Base-by-base conservation (phyloP, 169 alveolate genomes). In the Plasmodium adleri region DNA sequence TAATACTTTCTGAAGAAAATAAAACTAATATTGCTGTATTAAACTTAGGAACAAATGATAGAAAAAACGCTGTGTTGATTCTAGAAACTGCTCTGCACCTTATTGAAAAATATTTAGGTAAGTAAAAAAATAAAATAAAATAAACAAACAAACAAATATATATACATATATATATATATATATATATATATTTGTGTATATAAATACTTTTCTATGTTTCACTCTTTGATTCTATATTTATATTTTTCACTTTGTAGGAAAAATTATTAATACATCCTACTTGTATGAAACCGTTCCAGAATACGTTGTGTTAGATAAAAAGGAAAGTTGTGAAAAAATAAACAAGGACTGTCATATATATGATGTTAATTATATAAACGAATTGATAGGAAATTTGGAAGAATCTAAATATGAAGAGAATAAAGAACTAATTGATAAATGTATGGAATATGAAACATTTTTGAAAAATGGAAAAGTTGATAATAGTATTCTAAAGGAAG, bases 281-380 rank as follows among this genome's bases (percentile, higher is more conserved):
- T 20, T 76, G 17, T 76, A 76, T 60, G 89, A 76, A 66, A 76
- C 89, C 13, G 62, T 64, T 2, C 89, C 89, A 52, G 89, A 76
- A 20, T 76, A 76, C 49, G 7, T 76, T 22, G 76, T 66, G 10
- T 63, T 76, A 39, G 89, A 47, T 15, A 68, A 76, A 66, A 70
- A 67, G 15, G 74, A 28, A 45, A 52, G 32, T 1, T 20, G n/a
- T 15, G 56, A 39, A 49, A 28, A 28, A 28, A 28, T 28, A 28
- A 28, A 28, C 43, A 28, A 28, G 7, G 17, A 54, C 8, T 54
- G 20, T 54, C 28, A n/a, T 15, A 54, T 9, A 4, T 17, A 20
- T 47, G 71, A 76, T 15, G 39, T 76, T 24, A 49, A 32, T 50
- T 47, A 70, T 63, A 15, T 76, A 12, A 66, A 32, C 4, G 89